Evolutionary conservation across 208 protist genomes (phyloP).

Genomic region (Trichomonas vaginalis): DNA sequence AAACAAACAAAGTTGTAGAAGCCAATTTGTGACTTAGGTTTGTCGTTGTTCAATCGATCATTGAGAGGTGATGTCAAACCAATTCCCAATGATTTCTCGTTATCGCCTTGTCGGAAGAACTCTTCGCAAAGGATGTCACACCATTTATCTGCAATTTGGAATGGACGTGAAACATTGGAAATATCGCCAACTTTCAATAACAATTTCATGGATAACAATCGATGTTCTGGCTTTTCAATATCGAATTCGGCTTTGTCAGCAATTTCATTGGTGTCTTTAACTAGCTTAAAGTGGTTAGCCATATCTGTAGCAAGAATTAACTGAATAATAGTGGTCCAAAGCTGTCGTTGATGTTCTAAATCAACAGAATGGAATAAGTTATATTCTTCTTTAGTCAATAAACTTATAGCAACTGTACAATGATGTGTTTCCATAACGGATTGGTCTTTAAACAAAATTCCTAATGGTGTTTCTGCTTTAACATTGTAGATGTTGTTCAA

Average conservation of each 20-base stretch:
- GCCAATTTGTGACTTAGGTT: background rate
- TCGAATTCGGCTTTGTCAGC: background rate
- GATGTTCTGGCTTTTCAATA: background rate
- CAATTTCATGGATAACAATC: background rate
- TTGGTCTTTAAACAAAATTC: slow-evolving; percentile 51
- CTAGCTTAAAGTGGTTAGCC: slow-evolving; percentile 34
- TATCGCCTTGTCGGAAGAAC: background rate
- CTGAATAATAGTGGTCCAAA: slow-evolving; percentile 32
- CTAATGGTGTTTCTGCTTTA: slow-evolving; percentile 60
- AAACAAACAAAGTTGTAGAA: background rate
- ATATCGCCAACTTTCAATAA: background rate
- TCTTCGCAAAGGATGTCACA: background rate
- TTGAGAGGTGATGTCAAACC: background rate
- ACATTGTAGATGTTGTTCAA: slow-evolving; percentile 82
- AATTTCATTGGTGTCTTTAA: background rate
- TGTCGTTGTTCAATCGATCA: background rate
- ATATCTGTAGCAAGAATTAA: slow-evolving; percentile 47
- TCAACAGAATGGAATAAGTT: slow-evolving; percentile 31
- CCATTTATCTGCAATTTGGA: background rate
- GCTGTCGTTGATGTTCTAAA: slow-evolving; percentile 20
- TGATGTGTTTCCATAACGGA: slow-evolving; percentile 50
- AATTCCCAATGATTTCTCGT: background rate
- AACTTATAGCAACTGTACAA: slow-evolving; percentile 22
- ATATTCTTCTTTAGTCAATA: slow-evolving; percentile 25
- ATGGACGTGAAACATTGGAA: background rate